Percentiles rank a stretch among this genome's conserved stretches.
Evolutionary conservation across 176 grass and related monocot species (phyloP).

Genomic region (Zizania latifolia): DNA sequence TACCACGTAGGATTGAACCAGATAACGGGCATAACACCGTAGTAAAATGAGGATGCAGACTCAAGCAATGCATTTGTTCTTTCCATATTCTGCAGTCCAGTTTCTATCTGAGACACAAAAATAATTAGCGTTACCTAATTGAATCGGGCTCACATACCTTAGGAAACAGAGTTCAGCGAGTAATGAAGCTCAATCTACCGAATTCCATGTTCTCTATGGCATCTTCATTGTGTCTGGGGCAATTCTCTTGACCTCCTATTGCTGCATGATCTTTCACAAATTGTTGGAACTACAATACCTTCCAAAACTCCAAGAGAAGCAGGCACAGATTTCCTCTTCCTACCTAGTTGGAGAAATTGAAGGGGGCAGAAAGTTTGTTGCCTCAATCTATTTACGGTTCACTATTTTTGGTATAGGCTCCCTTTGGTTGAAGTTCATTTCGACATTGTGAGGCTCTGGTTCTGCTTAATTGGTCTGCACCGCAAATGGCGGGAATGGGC

Average conservation of each 20-base stretch:
- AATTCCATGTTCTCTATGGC: slow-evolving; percentile 26
- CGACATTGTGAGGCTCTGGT: slow-evolving; percentile 24
- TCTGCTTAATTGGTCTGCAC: slow-evolving; percentile 20
- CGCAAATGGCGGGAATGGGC: slow-evolving; percentile 21
- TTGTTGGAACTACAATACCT: slow-evolving; percentile 20
- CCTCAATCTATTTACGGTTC: slow-evolving; percentile 43
- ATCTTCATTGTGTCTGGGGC: neutral
- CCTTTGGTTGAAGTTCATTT: slow-evolving; percentile 20
- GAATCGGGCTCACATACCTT: slow-evolving; percentile 29
- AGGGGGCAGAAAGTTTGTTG: slow-evolving; percentile 22
- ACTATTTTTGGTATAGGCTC: slow-evolving; percentile 34
- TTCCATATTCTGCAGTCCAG: neutral
- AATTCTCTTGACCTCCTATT: slow-evolving; percentile 24
- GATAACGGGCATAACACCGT: neutral
- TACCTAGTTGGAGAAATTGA: slow-evolving; percentile 41
- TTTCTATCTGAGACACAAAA: neutral
- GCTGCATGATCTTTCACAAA: slow-evolving; percentile 15
- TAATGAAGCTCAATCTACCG: neutral
- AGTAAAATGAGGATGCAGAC: neutral
- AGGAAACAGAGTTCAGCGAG: slow-evolving; percentile 15
- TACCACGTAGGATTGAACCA: neutral
- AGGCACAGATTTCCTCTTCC: slow-evolving; percentile 29
- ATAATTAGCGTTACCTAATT: neutral
- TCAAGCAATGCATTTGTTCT: neutral
- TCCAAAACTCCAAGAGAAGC: slow-evolving; percentile 19